Conservation (phyloP, 176 grass and related monocot genomes). For the Phragmites australis region DNA sequence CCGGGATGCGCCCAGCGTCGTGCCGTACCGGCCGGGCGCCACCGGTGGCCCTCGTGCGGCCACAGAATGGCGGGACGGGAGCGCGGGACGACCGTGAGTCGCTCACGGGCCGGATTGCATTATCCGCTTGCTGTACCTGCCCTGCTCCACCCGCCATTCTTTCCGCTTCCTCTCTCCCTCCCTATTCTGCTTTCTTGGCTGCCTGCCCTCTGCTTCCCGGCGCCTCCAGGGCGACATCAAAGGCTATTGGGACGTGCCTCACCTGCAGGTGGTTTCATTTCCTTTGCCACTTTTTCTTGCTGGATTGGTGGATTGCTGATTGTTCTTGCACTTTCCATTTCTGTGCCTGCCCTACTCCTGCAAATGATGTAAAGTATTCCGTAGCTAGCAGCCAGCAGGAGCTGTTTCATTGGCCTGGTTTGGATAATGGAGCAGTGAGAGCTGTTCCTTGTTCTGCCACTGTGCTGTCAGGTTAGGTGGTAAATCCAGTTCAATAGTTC, state of each 20-base stretch:
- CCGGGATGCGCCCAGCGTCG: background rate
- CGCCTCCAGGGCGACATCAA: background rate
- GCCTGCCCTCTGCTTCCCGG: background rate
- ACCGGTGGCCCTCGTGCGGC: slow-evolving; percentile 29
- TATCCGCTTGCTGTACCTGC: slow-evolving; percentile 37
- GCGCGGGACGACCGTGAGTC: slow-evolving; percentile 43
- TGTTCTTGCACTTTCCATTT: slow-evolving; percentile 1
- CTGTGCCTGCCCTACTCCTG: background rate
- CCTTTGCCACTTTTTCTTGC: background rate
- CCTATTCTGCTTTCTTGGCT: background rate
- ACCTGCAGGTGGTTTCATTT: slow-evolving; percentile 21
- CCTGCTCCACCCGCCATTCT: slow-evolving; percentile 39
- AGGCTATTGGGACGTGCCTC: background rate
- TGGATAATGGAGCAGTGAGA: slow-evolving; percentile 39
- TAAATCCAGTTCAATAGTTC: background rate
- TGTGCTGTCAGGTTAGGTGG: background rate
- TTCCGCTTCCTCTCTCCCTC: background rate
- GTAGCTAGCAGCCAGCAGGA: background rate
- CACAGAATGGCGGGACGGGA: background rate
- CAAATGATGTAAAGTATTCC: background rate
- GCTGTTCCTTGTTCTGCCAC: background rate
- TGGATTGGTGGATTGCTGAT: background rate
- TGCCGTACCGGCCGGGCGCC: slow-evolving; percentile 17
- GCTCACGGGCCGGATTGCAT: slow-evolving; percentile 45
- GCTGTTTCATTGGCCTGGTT: background rate